Percentiles rank a stretch among this genome's conserved stretches.
These are phyloP conservation scores for Ganoderma leucocontextum DNA, from an alignment of 1,284 basidiomycete genomes.

Conservation along the genomic window DNA sequence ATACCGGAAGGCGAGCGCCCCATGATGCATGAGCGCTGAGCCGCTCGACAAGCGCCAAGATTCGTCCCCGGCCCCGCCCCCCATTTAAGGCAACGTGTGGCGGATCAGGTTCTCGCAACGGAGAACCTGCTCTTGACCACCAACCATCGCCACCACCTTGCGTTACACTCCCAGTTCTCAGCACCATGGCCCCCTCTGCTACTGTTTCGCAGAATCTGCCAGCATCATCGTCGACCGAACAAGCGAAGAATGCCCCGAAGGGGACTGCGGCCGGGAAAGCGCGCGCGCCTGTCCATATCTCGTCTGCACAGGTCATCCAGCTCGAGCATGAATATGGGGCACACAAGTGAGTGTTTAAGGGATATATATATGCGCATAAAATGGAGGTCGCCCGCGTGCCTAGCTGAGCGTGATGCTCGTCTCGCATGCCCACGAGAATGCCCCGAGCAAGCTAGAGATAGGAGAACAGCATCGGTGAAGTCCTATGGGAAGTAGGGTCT, in stretches of 20 bases:
- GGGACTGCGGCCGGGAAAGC: slow-evolving; percentile 24
- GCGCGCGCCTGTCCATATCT: slow-evolving; percentile 42
- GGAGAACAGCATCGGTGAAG: slow-evolving; percentile 19
- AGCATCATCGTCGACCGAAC: slow-evolving; percentile 14
- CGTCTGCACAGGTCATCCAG: slow-evolving; percentile 76
- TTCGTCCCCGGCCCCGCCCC: slow-evolving; percentile 21
- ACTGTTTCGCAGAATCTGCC: slow-evolving; percentile 18
- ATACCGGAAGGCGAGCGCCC: neutral
- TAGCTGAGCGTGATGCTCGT: neutral
- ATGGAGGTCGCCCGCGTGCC: slow-evolving; percentile 19
- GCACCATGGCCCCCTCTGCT: slow-evolving; percentile 30
- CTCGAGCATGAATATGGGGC: slow-evolving; percentile 88
- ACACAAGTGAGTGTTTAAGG: slow-evolving; percentile 77
- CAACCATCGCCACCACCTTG: slow-evolving; percentile 22
- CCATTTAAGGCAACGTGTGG: slow-evolving; percentile 21
- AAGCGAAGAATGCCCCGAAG: slow-evolving; percentile 21
- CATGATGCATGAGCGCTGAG: too few relatives aligned
- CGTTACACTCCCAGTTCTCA: neutral
- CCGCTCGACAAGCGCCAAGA: slow-evolving; percentile 29
- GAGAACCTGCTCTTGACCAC: slow-evolving; percentile 21
- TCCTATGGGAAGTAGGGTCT: slow-evolving; percentile 10
- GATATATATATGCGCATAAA: neutral
- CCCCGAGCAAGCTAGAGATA: neutral
- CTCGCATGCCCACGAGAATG: neutral
- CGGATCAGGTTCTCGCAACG: slow-evolving; percentile 17